Evolutionary conservation across 2,329 filamentous ascomycete species (phyloP).

Genomic region (Colletotrichum nymphaeae): DNA sequence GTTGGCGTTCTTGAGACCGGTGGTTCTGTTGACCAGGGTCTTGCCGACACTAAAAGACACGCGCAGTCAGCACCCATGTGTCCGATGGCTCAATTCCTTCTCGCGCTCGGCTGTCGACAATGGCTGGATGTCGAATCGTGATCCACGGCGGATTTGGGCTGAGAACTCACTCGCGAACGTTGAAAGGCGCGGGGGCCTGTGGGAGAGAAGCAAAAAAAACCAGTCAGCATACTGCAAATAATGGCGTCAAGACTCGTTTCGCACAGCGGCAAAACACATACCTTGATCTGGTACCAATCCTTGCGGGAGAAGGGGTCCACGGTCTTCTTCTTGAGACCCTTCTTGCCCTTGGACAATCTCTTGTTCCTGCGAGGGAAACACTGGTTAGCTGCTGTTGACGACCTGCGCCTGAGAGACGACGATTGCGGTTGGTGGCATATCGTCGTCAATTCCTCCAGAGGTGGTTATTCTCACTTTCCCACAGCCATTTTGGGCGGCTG

Average conservation of each 20-base stretch:
- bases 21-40: slow-evolving; percentile 99
- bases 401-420: slow-evolving; percentile 31
- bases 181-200: slow-evolving; percentile 94
- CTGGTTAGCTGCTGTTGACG: slow-evolving; percentile 37
- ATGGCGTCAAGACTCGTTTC: slow-evolving; percentile 24
- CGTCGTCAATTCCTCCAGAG: not conserved
- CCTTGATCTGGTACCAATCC: slow-evolving; percentile 99
- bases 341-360: slow-evolving; percentile 99
- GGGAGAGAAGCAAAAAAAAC: not conserved
- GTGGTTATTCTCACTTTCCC: slow-evolving; percentile 62
- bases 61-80: not conserved
- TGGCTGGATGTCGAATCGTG: slow-evolving; percentile 20
- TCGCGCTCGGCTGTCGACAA: not conserved
- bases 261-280: slow-evolving; percentile 49
- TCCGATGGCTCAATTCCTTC: not conserved
- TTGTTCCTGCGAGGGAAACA: slow-evolving; percentile 80
- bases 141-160: not conserved
- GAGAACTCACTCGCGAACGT: slow-evolving; percentile 88
- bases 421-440: not conserved
- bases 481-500: slow-evolving; percentile 67
- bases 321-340: slow-evolving; percentile 99
- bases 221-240: slow-evolving; percentile 37
- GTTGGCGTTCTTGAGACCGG: slow-evolving; percentile 99
- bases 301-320: slow-evolving; percentile 97
- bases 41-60: slow-evolving; percentile 85